Base-by-base conservation (phyloP, 2,329 filamentous ascomycete species). In the Cladosporium sp. region DNA sequence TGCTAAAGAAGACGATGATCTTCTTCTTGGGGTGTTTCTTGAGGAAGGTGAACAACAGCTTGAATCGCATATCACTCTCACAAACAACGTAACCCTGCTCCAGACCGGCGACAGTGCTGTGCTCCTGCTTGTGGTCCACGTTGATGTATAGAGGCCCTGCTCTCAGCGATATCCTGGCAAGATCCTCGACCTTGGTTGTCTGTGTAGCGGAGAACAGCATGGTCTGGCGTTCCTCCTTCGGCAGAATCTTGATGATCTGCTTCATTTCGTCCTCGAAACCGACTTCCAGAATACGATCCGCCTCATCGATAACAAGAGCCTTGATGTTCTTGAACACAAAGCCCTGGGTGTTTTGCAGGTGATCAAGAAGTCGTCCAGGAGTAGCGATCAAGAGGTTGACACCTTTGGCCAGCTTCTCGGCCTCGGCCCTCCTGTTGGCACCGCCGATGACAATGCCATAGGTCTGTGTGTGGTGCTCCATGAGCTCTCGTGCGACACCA, bases 131-230 rank as follows among this genome's bases (percentile, higher is more conserved):
- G 78, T 96, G 87, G 76, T 98, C 94, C 66, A 99, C 95, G 76
- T 98, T 97, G 84, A 99, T 95, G 80, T 97, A 98, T 14, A 99
- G 83, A 1, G 95, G 95, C 2, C 94, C 93, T 0, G 92, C 90
- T 40, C 93, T 88, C 57, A 99, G 85, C 5, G 95, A 99, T 76
- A 99, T 96, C 69, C 95, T 86, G 1, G 95, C 95, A 64, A 99
- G 85, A 79, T 99, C 95, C 80, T 98, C 94, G 71, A 99, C 95
- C 81, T 99, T 98, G 65, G 94, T 98, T 3, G 95, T 99, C 79
- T 98, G 95, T 5, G 95, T 99, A 16, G 95, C 95, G 16, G 93
- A 97, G 84, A 99, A 99, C n/a, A 99, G 86, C 89, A 96, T 95
- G 0, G 93, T 97, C 80, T 98, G 94, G 67, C 95, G 85, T 70